Evolutionary conservation across 2,329 filamentous ascomycete species (phyloP), one percentile per base, ranked within the genome.

Genomic region (Stemphylium beticola): DNA sequence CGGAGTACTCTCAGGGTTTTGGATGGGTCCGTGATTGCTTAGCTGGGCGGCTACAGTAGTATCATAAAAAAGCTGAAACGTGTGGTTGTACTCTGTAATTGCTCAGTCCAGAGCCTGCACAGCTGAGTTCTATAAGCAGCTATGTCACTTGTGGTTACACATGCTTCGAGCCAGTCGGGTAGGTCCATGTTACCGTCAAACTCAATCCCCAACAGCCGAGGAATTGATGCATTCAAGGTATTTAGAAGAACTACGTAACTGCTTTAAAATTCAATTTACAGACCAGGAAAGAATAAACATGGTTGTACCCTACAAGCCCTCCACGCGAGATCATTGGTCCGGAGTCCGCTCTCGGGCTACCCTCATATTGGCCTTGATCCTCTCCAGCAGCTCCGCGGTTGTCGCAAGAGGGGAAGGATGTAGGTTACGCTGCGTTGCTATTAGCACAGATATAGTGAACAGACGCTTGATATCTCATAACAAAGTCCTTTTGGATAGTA

Each of bases 341-440:
- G 53, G 40, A 15, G 51, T 51, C 24, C 56, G 34, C n/a, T 67
- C 62, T 12, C 67, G 56, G 0, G 57, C 47, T 9, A 80, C 74
- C 41, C 83, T 78, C 79, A 91, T 78, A 67, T 91, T 91, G 15
- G 86, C 86, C 72, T 85, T 87, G 43, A 92, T 84, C 57, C 88
- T 81, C 65, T 89, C 87, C 12, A 91, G 65, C 4, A 92, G 77
- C 65, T 91, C 83, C 48, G 85, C 85, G 24, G 81, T 82, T 6
- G 84, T 85, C 51, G 87, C 84, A 7, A 81, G 80, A 1, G 80
- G 76, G 53, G 81, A 82, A 5, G 87, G 86, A 64, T 87, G 78
- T 11, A 91, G 77, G 43, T 85, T 85, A 57, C 89, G 83, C 88
- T 91, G 44, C 6, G 7, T 2, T 8, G 8, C 4, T 15, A 15